Conservation (phyloP, 2,329 filamentous ascomycete species). For the Rhexocercosporidium sp. region DNA sequence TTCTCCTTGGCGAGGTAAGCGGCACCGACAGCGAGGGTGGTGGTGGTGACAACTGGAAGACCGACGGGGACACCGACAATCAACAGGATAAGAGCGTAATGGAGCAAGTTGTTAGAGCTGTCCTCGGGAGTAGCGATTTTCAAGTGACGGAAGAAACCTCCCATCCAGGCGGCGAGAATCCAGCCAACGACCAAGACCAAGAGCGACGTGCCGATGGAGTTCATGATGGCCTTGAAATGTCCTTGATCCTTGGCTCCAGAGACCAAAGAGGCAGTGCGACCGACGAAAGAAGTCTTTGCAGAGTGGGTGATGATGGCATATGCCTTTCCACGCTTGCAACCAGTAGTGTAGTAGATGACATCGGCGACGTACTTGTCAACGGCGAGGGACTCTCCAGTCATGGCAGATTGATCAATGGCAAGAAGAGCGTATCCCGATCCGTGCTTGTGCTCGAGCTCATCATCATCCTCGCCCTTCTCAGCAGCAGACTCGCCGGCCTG, state of each 20-base stretch:
- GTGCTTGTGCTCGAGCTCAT: conserved; percentile 61
- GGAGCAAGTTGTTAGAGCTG: conserved; percentile 67
- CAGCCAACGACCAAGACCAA: conserved; percentile 79
- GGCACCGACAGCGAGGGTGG: conserved; percentile 77
- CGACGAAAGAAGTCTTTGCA: conserved; percentile 76
- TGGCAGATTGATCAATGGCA: conserved; percentile 79
- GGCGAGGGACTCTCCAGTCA: conserved; percentile 80
- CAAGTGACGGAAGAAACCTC: conserved; percentile 77
- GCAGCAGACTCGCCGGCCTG: conserved; percentile 65
- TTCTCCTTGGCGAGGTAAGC: conserved; percentile 79
- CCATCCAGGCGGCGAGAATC: conserved; percentile 77
- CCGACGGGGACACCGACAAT: conserved; percentile 82
- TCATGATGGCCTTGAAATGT: conserved; percentile 85
- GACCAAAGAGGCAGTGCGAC: conserved; percentile 75
- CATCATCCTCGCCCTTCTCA: conserved; percentile 59
- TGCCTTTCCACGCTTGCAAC: conserved; percentile 80
- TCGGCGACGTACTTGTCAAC: conserved; percentile 83
- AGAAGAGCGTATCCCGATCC: conserved; percentile 65
- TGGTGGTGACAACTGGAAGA: conserved; percentile 80
- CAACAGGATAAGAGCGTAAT: conserved; percentile 72
- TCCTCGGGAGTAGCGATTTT: conserved; percentile 63
- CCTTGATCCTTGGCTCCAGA: conserved; percentile 77
- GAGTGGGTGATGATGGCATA: conserved; percentile 71
- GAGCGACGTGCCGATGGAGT: conserved; percentile 76
- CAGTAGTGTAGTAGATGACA: conserved; percentile 77